phyloP scores from a whole-genome alignment of 805 yeast species.

The Myxozyma kluyveri region DNA sequence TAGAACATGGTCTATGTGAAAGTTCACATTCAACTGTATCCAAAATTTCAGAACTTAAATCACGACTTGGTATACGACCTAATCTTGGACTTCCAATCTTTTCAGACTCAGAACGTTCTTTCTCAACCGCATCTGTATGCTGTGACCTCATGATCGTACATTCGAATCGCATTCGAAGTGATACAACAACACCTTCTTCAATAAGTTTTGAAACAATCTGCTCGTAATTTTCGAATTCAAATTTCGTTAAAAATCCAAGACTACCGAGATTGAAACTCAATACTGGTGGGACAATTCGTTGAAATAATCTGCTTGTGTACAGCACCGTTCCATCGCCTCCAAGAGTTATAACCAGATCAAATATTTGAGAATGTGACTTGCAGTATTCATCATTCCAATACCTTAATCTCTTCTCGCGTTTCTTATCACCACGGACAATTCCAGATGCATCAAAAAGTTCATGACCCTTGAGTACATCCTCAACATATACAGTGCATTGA shows the following conservation, averaged over 20 bases:
- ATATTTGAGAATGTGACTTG: slow-evolving; percentile 34
- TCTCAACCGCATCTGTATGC: slow-evolving; percentile 16
- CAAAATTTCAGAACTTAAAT: slow-evolving; percentile 22
- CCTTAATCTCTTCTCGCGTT: slow-evolving; percentile 41
- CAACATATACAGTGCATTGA: slow-evolving; percentile 62
- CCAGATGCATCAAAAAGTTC: slow-evolving; percentile 60
- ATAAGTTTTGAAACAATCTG: slow-evolving; percentile 41
- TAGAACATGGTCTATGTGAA: slow-evolving; percentile 32
- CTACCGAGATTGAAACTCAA: slow-evolving; percentile 70
- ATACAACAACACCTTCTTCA: slow-evolving; percentile 47
- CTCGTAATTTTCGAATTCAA: slow-evolving; percentile 45
- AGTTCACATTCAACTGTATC: slow-evolving; percentile 17
- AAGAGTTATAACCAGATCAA: slow-evolving; percentile 78
- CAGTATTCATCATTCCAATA: slow-evolving; percentile 46
- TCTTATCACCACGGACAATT: slow-evolving; percentile 44
- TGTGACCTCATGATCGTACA: slow-evolving; percentile 47
- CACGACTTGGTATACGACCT: slow-evolving; percentile 2
- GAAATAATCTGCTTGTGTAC: slow-evolving; percentile 57
- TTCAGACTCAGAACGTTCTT: background rate
- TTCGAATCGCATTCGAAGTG: slow-evolving; percentile 51
- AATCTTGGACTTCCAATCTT: slow-evolving; percentile 18
- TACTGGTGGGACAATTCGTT: slow-evolving; percentile 84
- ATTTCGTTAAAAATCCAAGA: slow-evolving; percentile 75
- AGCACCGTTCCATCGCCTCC: slow-evolving; percentile 97
- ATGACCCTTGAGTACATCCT: slow-evolving; percentile 58